A percentile compares a stretch with the other conserved stretches of the same genome.
Conservation (phyloP, 2,329 filamentous ascomycete genomes). For the Trichoderma gracile region DNA sequence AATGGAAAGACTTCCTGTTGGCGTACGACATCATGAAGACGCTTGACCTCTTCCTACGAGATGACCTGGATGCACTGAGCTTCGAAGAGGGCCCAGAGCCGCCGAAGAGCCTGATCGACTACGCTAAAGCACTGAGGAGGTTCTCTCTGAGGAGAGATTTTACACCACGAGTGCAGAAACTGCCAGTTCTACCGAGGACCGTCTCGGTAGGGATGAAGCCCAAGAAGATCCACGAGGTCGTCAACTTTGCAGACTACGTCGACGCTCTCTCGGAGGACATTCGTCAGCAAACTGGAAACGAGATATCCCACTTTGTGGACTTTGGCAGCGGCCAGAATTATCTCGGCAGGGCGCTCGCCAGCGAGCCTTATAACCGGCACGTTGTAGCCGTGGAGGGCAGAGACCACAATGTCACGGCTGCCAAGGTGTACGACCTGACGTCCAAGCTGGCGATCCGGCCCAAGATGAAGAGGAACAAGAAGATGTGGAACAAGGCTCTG, state of each 20-base stretch:
- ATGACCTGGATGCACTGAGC: slow-evolving; percentile 59
- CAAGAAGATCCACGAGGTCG: slow-evolving; percentile 94
- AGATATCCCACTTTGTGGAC: slow-evolving; percentile 86
- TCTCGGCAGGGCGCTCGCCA: slow-evolving; percentile 82
- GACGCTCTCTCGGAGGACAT: slow-evolving; percentile 61
- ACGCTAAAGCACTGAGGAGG: slow-evolving; percentile 69
- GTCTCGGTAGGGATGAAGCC: slow-evolving; percentile 89
- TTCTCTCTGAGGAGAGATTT: slow-evolving; percentile 69
- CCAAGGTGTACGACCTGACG: slow-evolving; percentile 78
- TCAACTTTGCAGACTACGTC: slow-evolving; percentile 85
- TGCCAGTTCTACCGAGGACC: slow-evolving; percentile 64
- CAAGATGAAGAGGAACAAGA: slow-evolving; percentile 78
- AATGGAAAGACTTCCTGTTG: slow-evolving; percentile 81
- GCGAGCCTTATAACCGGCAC: slow-evolving; percentile 78
- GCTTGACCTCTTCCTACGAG: slow-evolving; percentile 76
- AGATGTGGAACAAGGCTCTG: slow-evolving; percentile 63
- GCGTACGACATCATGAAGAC: slow-evolving; percentile 71
- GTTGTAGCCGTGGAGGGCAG: slow-evolving; percentile 90
- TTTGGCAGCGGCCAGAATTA: slow-evolving; percentile 98
- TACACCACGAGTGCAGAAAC: slow-evolving; percentile 44
- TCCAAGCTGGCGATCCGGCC: slow-evolving; percentile 75
- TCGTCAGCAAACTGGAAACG: slow-evolving; percentile 53
- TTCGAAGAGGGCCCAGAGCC: slow-evolving; percentile 38
- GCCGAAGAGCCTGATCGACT: slow-evolving; percentile 64
- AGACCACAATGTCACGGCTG: slow-evolving; percentile 82